Evolutionary conservation across 352 stramenopile species (phyloP), one percentile per base, ranked within the genome.

Genomic region (Phytophthora sp.): DNA sequence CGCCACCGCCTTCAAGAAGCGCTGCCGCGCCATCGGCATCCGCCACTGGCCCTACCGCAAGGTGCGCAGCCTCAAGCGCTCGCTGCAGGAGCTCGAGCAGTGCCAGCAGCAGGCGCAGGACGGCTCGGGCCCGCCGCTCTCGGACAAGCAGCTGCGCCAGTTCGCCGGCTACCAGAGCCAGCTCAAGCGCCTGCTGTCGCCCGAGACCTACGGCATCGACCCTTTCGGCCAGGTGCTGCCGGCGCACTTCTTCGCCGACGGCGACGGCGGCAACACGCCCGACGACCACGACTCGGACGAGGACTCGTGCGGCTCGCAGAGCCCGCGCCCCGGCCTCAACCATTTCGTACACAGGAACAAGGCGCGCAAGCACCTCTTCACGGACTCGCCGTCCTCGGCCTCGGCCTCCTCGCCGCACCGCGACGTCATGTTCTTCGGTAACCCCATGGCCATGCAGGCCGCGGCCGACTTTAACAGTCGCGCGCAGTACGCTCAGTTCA

Each of bases 131-230:
- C 72, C 68, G 26, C 68, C 68, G 13, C 77, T 93, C 39, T 88
- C 85, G 54, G 82, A 91, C 44, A 94, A 94, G 66, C 84, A 94
- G 53, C 50, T 88, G 20, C 77, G 86, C 37, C 84, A 94, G 49
- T 74, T 83, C 26, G 57, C 70, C 41, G 76, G 77, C 15, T 92
- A 91, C 49, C 82, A 91, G 58, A 79, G 69, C 21, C 84, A 94
- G 49, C 66, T 94, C n/a, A 78, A 88, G 54, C 86, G 85, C 10
- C 72, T 94, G n/a, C 63, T 94, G 26, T 87, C 82, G 1, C 82
- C 84, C 13, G 82, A 91, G 70, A 91, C 82, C 2, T 94, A 94
- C 69, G 84, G 84, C 42, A 93, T 92, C 49, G 83, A 92, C 53
- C 83, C 83, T 1, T 84, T 72, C 27, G 79, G 80, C 10, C 78